Evolutionary conservation across 441 rosid genomes (phyloP), one percentile per base, ranked within the genome.

Genomic region (Melastoma candidum): DNA sequence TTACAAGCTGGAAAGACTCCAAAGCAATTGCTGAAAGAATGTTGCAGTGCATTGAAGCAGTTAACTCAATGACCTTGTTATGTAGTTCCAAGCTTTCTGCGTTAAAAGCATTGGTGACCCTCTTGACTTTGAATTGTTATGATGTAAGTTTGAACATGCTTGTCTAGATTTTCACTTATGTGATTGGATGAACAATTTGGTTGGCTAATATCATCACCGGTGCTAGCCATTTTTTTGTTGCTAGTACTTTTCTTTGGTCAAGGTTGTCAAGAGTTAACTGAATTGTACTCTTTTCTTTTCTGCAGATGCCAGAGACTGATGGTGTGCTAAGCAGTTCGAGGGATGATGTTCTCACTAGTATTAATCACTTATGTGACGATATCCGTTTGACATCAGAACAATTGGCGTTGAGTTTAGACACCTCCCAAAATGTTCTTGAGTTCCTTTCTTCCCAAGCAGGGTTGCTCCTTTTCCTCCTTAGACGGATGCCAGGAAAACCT

Each of bases 1-100:
- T 74, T 69, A 77, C 84, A 14, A 82, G 78, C 44, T 86, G 97
- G 97, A 83, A 74, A 68, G 69, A 75, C 47, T 79, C 82, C 57
- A 84, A 78, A 76, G 66, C 65, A 53, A 74, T 67, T 58, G 83
- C 79, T 45, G 89, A 82, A 59, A 71, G 63, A 54, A 76, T 85
- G 96, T 51, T 89, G 78, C 65, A 60, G 51, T 75, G 71, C 81
- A 74, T 93, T 78, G 72, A 74, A 73, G 73, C 79, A 46, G 78
- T 70, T 56, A 84, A 93, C 71, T 77, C 77, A 12, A 75, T 75
- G 82, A 70, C 76, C 63, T 68, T 81, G 66, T 75, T 89, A 71
- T 75, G 77, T 57, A 70, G 63, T 56, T 83, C 93, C 12, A 81
- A 77, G 76, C 83, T 80, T 50, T 77, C 80, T 51, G 72, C 82